Evolutionary conservation across 2,329 filamentous ascomycete species (phyloP).

Genomic region (Paraphaeosphaeria minitans): DNA sequence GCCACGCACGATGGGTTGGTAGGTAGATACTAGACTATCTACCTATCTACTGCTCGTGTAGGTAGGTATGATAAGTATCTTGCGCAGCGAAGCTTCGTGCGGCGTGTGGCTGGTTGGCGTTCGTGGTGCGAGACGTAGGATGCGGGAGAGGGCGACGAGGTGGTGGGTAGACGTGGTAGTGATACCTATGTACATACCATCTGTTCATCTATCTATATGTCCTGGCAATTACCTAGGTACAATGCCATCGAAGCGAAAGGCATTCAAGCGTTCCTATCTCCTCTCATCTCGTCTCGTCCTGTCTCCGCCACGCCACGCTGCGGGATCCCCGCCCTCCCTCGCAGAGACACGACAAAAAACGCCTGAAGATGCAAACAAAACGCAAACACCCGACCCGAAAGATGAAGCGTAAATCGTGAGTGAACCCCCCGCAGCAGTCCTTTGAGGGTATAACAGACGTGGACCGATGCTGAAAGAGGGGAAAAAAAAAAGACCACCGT

Average conservation of each 20-base stretch:
- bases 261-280: no score
- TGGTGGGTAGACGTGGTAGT: background rate
- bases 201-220: no score
- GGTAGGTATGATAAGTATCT: no score
- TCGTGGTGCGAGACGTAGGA: no score
- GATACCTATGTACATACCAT: slow-evolving; percentile 6
- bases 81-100: no score
- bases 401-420: slow-evolving; percentile 10
- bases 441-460: slow-evolving; percentile 5
- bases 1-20: no score
- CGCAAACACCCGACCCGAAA: slow-evolving; percentile 1
- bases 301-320: slow-evolving; percentile 5
- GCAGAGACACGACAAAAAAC: slow-evolving; percentile 5
- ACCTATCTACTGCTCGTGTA: no score
- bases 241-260: slow-evolving; percentile 5
- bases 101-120: no score
- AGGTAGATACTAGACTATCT: no score
- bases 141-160: no score
- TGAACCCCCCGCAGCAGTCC: background rate
- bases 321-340: background rate
- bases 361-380: slow-evolving; percentile 4
- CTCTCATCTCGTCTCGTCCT: background rate
- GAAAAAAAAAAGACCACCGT: slow-evolving; percentile 2
- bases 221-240: no score
- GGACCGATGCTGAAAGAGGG: background rate